Base-by-base conservation (phyloP, 2,329 filamentous ascomycete genomes). In the Epichloe elymi region DNA sequence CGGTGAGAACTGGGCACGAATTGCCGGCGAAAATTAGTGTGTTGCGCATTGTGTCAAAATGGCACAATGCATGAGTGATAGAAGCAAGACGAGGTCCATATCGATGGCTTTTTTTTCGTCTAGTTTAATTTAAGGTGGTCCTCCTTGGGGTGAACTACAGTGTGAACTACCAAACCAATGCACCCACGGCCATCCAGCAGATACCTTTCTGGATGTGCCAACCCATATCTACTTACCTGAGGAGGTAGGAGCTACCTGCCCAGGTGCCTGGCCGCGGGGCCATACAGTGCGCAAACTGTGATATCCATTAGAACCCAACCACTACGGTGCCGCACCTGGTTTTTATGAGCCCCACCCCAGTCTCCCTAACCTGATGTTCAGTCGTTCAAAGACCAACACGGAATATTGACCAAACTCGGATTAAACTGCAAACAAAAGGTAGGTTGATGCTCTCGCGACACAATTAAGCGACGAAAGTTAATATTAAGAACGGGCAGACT, bases 21-120 rank as follows among this genome's bases (percentile, higher is more conserved):
- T 78, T 80, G 70, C 81, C 81, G 61, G 80, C 74, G 63, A 85
- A 85, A 58, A 85, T 80, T 60, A 83, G 71, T 51, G 80, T 84
- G 64, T 81, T 81, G 61, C 80, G 75, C 79, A 83, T 83, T 58
- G 61, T 68, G 62, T 52, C 14, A 43, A 8, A 12, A 12, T 11
- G 23, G 39, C 39, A 43, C 30, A 49, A 36, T 15, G 33, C 47
- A 55, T 56, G 55, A 61, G 55, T 58, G 57, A 54, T 19, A 38
- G 33, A 26, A 23, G 26, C n/a, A 45, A 44, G 42, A 33, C 15
- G 39, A 20, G 41, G 46, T 55, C 51, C 49, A 59, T 58, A 63
- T 57, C 57, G 39, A n/a, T 26, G 45, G 43, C 37, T 53, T 50
- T 49, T 55, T 55, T 37, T 36, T 41, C 12, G 33, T 19, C 23